Conservation (phyloP, 805 yeast species). For the Teunomyces lycoperdinae region DNA sequence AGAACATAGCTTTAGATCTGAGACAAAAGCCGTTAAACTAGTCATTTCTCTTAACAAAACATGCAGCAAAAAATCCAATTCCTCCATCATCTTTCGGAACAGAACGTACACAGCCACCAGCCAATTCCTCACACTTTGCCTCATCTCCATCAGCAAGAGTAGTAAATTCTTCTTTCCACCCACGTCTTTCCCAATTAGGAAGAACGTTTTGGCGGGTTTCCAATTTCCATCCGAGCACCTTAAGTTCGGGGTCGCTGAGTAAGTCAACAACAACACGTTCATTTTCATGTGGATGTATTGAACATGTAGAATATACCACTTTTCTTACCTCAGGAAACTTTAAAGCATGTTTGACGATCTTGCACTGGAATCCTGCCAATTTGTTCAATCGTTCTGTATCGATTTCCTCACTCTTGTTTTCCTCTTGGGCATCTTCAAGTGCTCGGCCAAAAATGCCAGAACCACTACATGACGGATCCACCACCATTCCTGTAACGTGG, state of each 20-base stretch:
- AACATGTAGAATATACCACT: slow-evolving; percentile 93
- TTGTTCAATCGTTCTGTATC: slow-evolving; percentile 62
- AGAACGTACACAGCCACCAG: slow-evolving; percentile 85
- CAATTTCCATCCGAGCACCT: slow-evolving; percentile 72
- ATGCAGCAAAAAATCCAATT: slow-evolving; percentile 97
- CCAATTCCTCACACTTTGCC: slow-evolving; percentile 41
- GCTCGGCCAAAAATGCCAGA: slow-evolving; percentile 96
- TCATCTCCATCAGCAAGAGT: slow-evolving; percentile 45
- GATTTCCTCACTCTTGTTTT: slow-evolving; percentile 48
- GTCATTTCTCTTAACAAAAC: slow-evolving; percentile 52
- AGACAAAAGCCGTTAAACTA: no score
- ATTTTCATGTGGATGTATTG: slow-evolving; percentile 90
- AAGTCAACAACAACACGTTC: slow-evolving; percentile 87
- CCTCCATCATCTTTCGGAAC: slow-evolving; percentile 91
- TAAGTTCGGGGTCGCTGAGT: slow-evolving; percentile 62
- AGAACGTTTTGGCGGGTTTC: slow-evolving; percentile 59
- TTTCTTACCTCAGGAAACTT: slow-evolving; percentile 71
- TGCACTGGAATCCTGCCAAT: slow-evolving; percentile 82
- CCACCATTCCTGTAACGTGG: slow-evolving; percentile 74
- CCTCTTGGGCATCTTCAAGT: slow-evolving; percentile 46
- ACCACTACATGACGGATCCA: slow-evolving; percentile 98
- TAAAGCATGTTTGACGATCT: slow-evolving; percentile 86
- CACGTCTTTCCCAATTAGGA: slow-evolving; percentile 86
- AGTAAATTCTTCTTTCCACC: slow-evolving; percentile 65
- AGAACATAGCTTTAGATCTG: background rate